A percentile compares a stretch with the other conserved stretches of the same genome.
phyloP scores from a whole-genome alignment of 306 rosid species.

The Vigna nakashimae region DNA sequence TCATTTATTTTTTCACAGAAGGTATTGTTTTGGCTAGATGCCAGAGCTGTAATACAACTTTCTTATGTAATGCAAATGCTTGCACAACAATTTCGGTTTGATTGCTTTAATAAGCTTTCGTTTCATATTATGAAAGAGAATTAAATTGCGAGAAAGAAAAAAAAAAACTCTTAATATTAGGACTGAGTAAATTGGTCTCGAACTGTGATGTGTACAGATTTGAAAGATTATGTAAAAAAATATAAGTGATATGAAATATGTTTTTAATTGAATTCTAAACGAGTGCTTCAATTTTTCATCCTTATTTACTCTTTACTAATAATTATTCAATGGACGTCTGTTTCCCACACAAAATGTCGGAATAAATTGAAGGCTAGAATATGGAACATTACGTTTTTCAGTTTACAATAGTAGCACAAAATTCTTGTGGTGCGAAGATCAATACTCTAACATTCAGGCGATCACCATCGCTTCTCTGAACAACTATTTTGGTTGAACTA shows the following conservation, averaged over 20 bases:
- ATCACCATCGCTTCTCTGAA: too few species aligned
- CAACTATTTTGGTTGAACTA: too few species aligned
- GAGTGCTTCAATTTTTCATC: too few species aligned
- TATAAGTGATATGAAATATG: neutral
- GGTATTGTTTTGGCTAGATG: constrained; percentile 7
- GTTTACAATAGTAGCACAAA: neutral
- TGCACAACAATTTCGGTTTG: neutral
- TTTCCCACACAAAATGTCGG: neutral
- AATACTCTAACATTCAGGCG: too few species aligned
- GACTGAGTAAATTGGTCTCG: neutral
- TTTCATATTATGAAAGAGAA: constrained; percentile 8
- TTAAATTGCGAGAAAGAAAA: neutral
- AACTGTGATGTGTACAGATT: neutral
- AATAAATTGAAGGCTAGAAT: neutral
- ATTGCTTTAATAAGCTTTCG: constrained; percentile 19
- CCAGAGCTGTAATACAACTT: constrained; percentile 24
- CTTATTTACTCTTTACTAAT: too few species aligned
- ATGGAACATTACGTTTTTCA: neutral
- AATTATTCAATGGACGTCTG: too few species aligned
- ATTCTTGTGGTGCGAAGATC: neutral
- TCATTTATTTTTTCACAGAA: constrained; percentile 35
- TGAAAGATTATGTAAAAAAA: neutral
- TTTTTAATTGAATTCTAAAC: too few species aligned
- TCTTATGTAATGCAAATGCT: constrained; percentile 29
- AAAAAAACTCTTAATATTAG: neutral